Evolutionary conservation across 2,329 filamentous ascomycete genomes (phyloP).

Genomic region (Trichophyton benhamiae): DNA sequence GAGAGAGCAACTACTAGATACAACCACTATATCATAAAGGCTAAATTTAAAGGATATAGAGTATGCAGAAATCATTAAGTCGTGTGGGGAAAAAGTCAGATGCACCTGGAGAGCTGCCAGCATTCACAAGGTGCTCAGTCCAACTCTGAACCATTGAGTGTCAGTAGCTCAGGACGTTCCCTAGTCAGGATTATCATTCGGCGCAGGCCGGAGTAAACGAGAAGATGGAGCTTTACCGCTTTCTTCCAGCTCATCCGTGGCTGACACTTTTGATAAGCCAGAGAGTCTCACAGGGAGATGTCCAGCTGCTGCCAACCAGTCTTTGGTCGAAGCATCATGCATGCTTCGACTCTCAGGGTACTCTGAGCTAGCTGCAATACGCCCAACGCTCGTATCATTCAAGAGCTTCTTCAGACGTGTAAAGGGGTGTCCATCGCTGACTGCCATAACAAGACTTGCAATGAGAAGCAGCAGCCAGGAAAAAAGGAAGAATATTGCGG

Average conservation of each 20-base stretch:
- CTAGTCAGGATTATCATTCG: not conserved
- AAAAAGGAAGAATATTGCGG: conserved; percentile 15
- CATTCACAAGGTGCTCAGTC: too few relatives aligned
- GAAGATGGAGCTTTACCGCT: not conserved
- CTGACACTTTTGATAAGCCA: not conserved
- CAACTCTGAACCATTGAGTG: too few relatives aligned
- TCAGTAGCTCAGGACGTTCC: not conserved
- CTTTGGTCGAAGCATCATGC: not conserved
- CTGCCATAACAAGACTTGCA: not conserved
- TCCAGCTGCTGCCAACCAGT: not conserved
- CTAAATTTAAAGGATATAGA: not conserved
- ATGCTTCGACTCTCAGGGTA: not conserved
- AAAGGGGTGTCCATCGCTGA: not conserved
- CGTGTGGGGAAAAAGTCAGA: too few relatives aligned
- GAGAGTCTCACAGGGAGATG: not conserved
- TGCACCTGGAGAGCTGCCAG: too few relatives aligned
- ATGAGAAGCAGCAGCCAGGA: not conserved
- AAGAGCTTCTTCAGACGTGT: conserved; percentile 3
- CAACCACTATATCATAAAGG: not conserved
- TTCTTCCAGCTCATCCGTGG: not conserved
- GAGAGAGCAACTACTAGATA: not conserved
- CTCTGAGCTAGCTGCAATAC: not conserved
- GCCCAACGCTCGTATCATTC: conserved; percentile 2
- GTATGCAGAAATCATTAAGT: too few relatives aligned
- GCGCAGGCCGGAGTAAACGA: not conserved